These are phyloP conservation scores for Paxillus rubicundulus DNA, from an alignment of 768 basidiomycete species.

Conservation along the genomic window DNA sequence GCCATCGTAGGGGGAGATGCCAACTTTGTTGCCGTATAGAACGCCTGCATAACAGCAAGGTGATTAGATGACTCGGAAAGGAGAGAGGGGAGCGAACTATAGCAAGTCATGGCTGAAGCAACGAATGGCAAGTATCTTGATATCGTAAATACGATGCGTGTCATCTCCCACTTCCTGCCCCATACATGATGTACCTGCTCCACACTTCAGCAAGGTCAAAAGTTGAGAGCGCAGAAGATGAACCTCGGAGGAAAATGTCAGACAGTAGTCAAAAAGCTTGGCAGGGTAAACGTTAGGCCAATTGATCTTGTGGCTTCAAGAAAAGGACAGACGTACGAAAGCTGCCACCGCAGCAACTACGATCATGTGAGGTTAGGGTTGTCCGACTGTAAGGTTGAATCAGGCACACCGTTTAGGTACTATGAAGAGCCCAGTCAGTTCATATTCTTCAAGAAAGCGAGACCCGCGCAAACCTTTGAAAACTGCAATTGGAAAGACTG, in stretches of 20 bases:
- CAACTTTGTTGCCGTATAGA: constrained; percentile 4
- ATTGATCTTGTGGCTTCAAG: background rate
- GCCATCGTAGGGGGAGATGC: background rate
- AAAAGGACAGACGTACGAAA: constrained; percentile 11
- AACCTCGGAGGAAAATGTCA: constrained; percentile 25
- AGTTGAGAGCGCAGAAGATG: background rate
- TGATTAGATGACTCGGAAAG: background rate
- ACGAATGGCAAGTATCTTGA: constrained; percentile 28
- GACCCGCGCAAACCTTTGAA: constrained; percentile 13
- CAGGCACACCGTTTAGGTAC: constrained; percentile 18
- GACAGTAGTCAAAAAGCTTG: constrained; percentile 21
- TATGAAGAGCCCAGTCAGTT: background rate
- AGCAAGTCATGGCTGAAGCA: constrained; percentile 14
- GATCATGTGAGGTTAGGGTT: background rate
- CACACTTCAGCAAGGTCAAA: background rate
- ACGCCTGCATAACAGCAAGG: constrained; percentile 1
- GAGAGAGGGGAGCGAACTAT: constrained; percentile 9
- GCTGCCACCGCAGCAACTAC: constrained; percentile 20
- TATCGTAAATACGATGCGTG: constrained; percentile 26
- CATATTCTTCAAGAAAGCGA: background rate
- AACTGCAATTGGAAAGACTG: constrained; percentile 18
- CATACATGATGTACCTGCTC: constrained; percentile 22
- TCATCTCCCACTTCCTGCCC: constrained; percentile 20
- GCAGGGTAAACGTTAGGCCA: background rate
- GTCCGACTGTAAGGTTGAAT: background rate